Conservation (phyloP, 495 filamentous ascomycete genomes). For the Barbatosphaeria neglecta region DNA sequence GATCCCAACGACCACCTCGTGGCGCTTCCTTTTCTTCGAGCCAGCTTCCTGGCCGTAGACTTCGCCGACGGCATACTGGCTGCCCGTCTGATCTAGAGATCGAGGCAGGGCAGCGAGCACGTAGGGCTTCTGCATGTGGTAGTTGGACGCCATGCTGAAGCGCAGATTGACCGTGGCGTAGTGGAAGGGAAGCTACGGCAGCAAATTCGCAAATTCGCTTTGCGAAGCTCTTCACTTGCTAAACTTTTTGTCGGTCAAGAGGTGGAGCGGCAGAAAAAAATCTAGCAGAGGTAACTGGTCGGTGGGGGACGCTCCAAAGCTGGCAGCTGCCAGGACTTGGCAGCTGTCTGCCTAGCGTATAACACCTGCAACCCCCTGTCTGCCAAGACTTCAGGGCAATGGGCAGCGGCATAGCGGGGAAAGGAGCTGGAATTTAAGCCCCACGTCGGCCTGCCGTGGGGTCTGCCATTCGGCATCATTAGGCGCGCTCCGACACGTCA, state of each 20-base stretch:
- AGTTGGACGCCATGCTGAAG: slow-evolving; percentile 38
- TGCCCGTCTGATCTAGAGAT: slow-evolving; percentile 48
- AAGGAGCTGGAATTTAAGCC: no score
- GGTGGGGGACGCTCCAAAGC: no score
- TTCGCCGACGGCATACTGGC: slow-evolving; percentile 52
- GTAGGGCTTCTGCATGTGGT: slow-evolving; percentile 44
- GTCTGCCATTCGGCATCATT: neutral
- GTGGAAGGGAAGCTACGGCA: neutral
- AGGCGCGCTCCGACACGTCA: neutral
- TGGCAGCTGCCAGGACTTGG: no score
- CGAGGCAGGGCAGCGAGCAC: slow-evolving; percentile 55
- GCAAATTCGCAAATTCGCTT: neutral
- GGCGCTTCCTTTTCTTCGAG: slow-evolving; percentile 71
- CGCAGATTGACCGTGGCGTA: neutral
- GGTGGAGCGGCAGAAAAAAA: slow-evolving; percentile 14
- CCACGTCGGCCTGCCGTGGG: no score
- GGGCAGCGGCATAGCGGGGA: no score
- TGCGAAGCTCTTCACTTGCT: neutral
- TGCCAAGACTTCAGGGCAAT: no score
- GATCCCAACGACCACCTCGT: slow-evolving; percentile 72
- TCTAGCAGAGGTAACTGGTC: neutral
- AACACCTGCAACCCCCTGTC: no score
- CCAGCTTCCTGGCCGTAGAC: slow-evolving; percentile 58
- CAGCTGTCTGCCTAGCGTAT: no score
- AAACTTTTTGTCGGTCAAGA: neutral